phyloP scores from a whole-genome alignment of 805 yeast genomes.

The Saturnispora hagleri region DNA sequence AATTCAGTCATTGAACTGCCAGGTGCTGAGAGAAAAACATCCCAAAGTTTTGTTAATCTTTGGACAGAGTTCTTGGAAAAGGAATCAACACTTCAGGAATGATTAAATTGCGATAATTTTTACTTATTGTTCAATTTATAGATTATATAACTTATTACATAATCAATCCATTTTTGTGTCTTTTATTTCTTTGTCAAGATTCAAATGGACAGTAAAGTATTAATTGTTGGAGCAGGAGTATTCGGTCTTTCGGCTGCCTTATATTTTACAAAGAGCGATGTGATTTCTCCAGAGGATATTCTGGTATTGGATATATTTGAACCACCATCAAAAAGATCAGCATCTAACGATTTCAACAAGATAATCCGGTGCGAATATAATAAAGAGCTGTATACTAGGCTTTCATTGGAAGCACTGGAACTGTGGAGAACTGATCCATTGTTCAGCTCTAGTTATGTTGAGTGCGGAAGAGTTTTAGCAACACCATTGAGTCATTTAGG shows the following conservation, averaged over 20 bases:
- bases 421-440: slow-evolving; percentile 30
- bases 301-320: slow-evolving; percentile 31
- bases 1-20: slow-evolving; percentile 27
- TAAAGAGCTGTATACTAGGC: slow-evolving; percentile 30
- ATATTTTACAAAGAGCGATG: slow-evolving; percentile 24
- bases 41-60: slow-evolving; percentile 48
- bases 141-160: neutral
- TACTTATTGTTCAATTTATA: neutral
- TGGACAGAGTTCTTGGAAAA: slow-evolving; percentile 78
- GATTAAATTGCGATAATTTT: neutral
- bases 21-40: slow-evolving; percentile 18
- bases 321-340: slow-evolving; percentile 38
- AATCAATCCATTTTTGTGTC: neutral
- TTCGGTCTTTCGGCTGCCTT: slow-evolving; percentile 38
- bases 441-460: slow-evolving; percentile 25
- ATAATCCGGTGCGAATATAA: slow-evolving; percentile 40
- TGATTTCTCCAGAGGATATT: slow-evolving; percentile 15
- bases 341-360: slow-evolving; percentile 40
- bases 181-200: neutral
- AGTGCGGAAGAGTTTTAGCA: slow-evolving; percentile 34
- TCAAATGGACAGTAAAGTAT: neutral
- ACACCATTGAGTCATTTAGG: slow-evolving; percentile 26
- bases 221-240: slow-evolving; percentile 32
- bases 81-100: slow-evolving; percentile 39
- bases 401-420: slow-evolving; percentile 36